phyloP scores from a whole-genome alignment of 2,329 filamentous ascomycete genomes.

The Alternaria angustiovoidea region DNA sequence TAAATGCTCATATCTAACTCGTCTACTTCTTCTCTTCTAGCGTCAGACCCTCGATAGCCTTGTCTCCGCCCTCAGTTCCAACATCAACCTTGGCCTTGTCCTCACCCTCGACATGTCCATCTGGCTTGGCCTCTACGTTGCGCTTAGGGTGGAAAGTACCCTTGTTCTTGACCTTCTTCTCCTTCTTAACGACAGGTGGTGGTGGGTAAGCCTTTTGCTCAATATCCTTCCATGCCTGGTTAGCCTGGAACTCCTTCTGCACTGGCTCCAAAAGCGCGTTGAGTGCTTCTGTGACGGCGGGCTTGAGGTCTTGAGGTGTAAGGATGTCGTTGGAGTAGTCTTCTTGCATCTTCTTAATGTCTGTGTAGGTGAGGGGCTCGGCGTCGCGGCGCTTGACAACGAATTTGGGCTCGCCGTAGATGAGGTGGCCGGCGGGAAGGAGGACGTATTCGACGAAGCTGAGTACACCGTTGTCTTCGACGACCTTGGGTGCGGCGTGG shows the following conservation, averaged over 20 bases:
- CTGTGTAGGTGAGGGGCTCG: conserved; percentile 81
- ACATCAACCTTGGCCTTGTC: conserved; percentile 54
- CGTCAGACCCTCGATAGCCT: conserved; percentile 45
- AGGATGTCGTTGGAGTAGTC: conserved; percentile 85
- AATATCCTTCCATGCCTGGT: conserved; percentile 81
- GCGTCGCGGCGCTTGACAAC: conserved; percentile 71
- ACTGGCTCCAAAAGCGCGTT: conserved; percentile 80
- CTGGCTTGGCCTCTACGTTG: conserved; percentile 55
- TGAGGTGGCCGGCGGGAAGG: conserved; percentile 76
- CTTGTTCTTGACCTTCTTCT: conserved; percentile 79
- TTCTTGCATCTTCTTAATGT: conserved; percentile 75
- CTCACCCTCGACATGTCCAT: conserved; percentile 55
- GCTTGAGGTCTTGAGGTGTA: conserved; percentile 86
- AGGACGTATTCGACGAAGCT: conserved; percentile 88
- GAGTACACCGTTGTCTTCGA: conserved; percentile 87
- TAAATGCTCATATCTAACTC: neutral
- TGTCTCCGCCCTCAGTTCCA: conserved; percentile 47
- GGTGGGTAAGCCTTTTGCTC: conserved; percentile 83
- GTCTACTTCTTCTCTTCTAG: conserved; percentile 40
- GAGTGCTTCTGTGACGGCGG: conserved; percentile 78
- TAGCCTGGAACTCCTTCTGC: conserved; percentile 73
- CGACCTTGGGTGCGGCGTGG: conserved; percentile 74
- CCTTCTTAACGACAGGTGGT: conserved; percentile 65
- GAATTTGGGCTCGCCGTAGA: conserved; percentile 66
- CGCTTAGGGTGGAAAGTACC: conserved; percentile 68